A percentile compares a stretch with the other conserved stretches of the same genome.
phyloP scores from a whole-genome alignment of 768 basidiomycete species.

The Tephrocybe sp. region DNA sequence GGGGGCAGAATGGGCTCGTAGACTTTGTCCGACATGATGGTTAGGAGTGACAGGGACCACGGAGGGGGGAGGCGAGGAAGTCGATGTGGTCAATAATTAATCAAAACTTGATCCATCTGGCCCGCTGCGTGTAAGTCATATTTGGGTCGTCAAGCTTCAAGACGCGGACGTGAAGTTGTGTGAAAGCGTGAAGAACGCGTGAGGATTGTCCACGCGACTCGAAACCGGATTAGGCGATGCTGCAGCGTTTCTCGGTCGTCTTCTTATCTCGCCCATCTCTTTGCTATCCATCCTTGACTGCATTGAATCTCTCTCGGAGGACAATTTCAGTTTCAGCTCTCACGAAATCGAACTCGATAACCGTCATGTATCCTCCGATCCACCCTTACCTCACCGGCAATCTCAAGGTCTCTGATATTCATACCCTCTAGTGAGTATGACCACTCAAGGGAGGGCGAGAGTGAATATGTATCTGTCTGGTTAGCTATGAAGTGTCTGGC shows the following conservation, averaged over 20 bases:
- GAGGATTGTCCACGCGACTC: not conserved
- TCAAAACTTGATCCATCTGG: constrained; percentile 1
- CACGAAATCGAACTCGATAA: not conserved
- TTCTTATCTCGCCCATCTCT: not conserved
- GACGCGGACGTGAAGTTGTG: not conserved
- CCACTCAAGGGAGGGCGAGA: not conserved
- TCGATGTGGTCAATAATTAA: not conserved
- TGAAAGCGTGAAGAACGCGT: not conserved
- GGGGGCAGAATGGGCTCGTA: constrained; percentile 35
- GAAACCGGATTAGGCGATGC: constrained; percentile 13
- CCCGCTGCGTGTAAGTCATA: not conserved
- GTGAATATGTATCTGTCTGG: not conserved
- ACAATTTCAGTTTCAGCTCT: not conserved
- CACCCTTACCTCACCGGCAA: constrained; percentile 64
- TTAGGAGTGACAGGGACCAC: not conserved
- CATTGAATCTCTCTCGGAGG: not conserved
- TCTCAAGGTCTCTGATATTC: constrained; percentile 72
- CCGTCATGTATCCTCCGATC: constrained; percentile 64
- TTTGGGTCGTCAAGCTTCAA: too few species aligned
- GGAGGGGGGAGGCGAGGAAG: constrained; percentile 3
- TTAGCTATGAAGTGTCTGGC: constrained; percentile 80
- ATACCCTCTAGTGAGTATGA: constrained; percentile 64
- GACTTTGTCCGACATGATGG: constrained; percentile 25
- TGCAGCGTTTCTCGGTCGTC: not conserved
- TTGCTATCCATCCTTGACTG: not conserved